These are phyloP conservation scores for Thelephora aurantiotincta DNA, from an alignment of 768 basidiomycete species.

Conservation along the genomic window DNA sequence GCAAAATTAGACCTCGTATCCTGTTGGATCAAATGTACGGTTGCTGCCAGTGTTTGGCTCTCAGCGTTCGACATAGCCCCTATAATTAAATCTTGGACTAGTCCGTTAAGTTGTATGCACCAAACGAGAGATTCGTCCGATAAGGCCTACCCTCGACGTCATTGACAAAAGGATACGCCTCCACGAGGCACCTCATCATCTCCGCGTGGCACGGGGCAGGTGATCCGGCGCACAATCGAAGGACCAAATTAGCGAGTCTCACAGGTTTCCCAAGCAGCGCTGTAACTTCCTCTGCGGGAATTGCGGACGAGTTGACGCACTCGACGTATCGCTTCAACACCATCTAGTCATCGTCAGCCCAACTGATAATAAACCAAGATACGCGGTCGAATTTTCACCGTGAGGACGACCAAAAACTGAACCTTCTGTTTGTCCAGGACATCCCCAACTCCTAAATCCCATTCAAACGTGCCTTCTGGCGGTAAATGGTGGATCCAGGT, in stretches of 20 bases:
- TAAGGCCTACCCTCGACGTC: background rate
- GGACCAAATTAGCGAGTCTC: background rate
- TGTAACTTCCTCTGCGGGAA: too few species aligned
- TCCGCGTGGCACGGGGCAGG: background rate
- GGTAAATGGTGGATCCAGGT: conserved; percentile 37
- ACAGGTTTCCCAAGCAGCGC: background rate
- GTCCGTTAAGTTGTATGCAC: background rate
- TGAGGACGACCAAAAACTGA: conserved; percentile 3
- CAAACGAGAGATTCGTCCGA: background rate
- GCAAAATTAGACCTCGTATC: background rate
- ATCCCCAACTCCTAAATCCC: too few species aligned
- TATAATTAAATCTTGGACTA: background rate
- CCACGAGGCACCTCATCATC: background rate
- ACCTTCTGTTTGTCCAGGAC: too few species aligned
- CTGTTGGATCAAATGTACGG: background rate
- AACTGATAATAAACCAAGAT: too few species aligned
- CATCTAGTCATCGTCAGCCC: too few species aligned
- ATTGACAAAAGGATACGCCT: background rate
- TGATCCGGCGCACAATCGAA: background rate
- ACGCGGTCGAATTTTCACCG: conserved; percentile 1
- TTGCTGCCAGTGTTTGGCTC: background rate
- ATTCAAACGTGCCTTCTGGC: background rate
- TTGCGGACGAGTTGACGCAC: too few species aligned
- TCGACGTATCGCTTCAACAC: too few species aligned
- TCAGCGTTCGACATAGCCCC: background rate